Evolutionary conservation across 179 eudicot species (phyloP), one percentile per base, ranked within the genome.

Genomic region (Vitellaria paradoxa): DNA sequence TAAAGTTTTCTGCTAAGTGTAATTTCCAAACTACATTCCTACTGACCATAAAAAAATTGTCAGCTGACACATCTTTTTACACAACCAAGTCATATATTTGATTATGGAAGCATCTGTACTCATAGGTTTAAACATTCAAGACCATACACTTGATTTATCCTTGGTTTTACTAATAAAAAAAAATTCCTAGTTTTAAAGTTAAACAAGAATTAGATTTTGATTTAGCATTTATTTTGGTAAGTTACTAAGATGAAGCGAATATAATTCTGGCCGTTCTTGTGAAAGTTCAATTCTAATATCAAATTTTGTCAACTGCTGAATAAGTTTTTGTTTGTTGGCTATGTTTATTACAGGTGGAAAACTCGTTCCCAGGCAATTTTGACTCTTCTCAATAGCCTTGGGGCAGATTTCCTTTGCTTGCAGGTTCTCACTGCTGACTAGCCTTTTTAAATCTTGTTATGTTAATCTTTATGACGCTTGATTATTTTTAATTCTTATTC

Each of bases 351-450:
- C 81, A 95, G 99, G 87, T 91, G 99, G 99, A 93, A 95, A 85
- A 89, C 90, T 84, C 99, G 99, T 76, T 93, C 95, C 14, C 81
- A 83, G 76, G 92, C 94, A 78, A 72, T 95, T 81, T 80, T 93
- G 75, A 82, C 87, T 65, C 83, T 90, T 79, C 87, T 95, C 49
- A 85, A 84, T 85, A 83, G 82, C 82, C 87, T 95, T 11, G 89
- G 72, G 65, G 87, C 89, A 52, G 97, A 95, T 83, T 87, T 95
- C 75, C 85, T 90, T 75, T 93, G 99, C 86, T 79, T 95, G 83
- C 99, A 95, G 99, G 99, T 95, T 68, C 70, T 78, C 42, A 13
- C 23, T 59, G 24, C 60, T 61, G 64, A 47, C 63, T 13, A 24
- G 23, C 14, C 2, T 62, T 72, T 8, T 11, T 56, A 67, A 59